Evolutionary conservation across 257 asterid species (phyloP).

Genomic region (Fraxinus anomala): DNA sequence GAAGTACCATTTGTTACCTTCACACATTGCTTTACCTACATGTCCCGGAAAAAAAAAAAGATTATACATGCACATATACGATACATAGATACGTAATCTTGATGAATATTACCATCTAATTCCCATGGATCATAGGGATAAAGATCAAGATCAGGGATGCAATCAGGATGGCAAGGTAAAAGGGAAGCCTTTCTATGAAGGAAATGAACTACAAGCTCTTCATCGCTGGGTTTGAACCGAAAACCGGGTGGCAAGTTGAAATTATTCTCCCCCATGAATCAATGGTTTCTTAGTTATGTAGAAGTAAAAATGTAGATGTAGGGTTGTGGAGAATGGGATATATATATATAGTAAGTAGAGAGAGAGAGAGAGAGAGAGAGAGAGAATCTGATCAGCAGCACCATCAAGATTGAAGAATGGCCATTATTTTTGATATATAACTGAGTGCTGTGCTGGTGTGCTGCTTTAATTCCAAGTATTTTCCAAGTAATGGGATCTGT

Average conservation of each 20-base stretch:
- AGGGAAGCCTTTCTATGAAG: conserved; percentile 84
- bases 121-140: conserved; percentile 96
- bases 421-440: background rate
- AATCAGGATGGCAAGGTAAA: conserved; percentile 83
- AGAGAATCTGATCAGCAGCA: conserved; percentile 2
- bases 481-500: conserved; percentile 41
- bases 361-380: background rate
- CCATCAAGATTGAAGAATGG: conserved; percentile 36
- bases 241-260: conserved; percentile 92
- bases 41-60: background rate
- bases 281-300: background rate
- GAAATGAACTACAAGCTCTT: conserved; percentile 93
- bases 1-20: conserved; percentile 90
- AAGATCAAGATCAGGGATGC: conserved; percentile 96
- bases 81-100: too few species aligned
- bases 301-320: background rate
- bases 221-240: conserved; percentile 85
- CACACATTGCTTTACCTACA: conserved; percentile 91
- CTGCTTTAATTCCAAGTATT: conserved; percentile 38
- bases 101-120: conserved; percentile 54
- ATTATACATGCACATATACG: too few species aligned
- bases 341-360: background rate
- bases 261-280: conserved; percentile 59
- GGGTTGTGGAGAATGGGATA: conserved; percentile 4
- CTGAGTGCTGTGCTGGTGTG: conserved; percentile 33